Evolutionary conservation across 1,284 basidiomycete genomes (phyloP).

Genomic region (Lignosus rhinocerotis): DNA sequence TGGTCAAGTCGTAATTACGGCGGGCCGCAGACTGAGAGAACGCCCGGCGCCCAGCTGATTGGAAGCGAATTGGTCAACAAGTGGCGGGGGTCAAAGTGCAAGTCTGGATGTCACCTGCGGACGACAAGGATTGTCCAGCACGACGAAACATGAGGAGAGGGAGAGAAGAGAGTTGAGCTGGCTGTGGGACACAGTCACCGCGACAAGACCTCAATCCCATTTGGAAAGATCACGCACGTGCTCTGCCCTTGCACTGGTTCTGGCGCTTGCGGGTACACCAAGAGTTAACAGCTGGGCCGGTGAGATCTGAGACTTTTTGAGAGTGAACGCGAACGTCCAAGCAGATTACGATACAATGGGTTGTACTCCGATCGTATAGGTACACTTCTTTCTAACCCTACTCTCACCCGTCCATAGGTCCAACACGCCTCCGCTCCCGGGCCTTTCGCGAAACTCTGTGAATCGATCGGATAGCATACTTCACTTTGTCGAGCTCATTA

Average conservation of each 20-base stretch:
- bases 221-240: conserved; percentile 20
- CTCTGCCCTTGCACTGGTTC: not conserved
- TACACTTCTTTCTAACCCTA: conserved; percentile 16
- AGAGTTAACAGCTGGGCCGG: too few relatives aligned
- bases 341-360: not conserved
- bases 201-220: conserved; percentile 16
- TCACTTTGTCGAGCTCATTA: conserved; percentile 74
- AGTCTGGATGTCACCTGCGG: conserved; percentile 45
- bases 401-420: conserved; percentile 41
- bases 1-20: conserved; percentile 84
- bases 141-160: conserved; percentile 54
- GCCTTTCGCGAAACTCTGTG: conserved; percentile 70
- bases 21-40: conserved; percentile 78
- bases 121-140: conserved; percentile 55
- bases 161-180: conserved; percentile 23
- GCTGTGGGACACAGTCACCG: conserved; percentile 14
- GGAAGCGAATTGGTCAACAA: conserved; percentile 14
- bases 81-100: not conserved
- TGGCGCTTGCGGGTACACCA: conserved; percentile 7
- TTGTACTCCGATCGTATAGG: conserved; percentile 7
- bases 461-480: conserved; percentile 67
- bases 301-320: not conserved
- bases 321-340: too few relatives aligned
- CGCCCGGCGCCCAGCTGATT: conserved; percentile 64
- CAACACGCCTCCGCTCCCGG: conserved; percentile 62